Evolutionary conservation across 1,284 basidiomycete species (phyloP).

Genomic region (Inonotus hispidus): DNA sequence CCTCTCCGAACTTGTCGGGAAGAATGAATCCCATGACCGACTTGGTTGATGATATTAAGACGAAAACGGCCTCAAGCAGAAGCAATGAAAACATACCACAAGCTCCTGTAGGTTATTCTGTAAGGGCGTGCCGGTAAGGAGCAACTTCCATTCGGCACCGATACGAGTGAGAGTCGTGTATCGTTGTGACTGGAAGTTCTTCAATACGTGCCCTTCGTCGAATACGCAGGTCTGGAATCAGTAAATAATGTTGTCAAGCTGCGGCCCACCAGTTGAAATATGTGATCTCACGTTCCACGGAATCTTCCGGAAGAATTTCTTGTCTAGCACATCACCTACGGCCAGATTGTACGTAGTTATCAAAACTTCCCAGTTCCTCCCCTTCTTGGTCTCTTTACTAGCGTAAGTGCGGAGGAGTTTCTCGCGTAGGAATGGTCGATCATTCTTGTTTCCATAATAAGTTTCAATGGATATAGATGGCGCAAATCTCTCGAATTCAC

Average conservation of each 20-base stretch:
- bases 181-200: constrained; percentile 95
- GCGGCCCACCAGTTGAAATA: not conserved
- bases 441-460: constrained; percentile 92
- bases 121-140: constrained; percentile 94
- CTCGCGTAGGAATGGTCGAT: constrained; percentile 74
- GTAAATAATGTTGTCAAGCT: constrained; percentile 6
- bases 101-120: constrained; percentile 93
- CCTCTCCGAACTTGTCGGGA: constrained; percentile 81
- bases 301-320: constrained; percentile 87
- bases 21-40: constrained; percentile 98
- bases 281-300: constrained; percentile 77
- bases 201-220: constrained; percentile 94
- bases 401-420: constrained; percentile 58
- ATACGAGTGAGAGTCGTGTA: constrained; percentile 88
- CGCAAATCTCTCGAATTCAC: constrained; percentile 91
- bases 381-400: constrained; percentile 34
- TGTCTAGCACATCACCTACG: constrained; percentile 80
- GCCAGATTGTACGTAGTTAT: constrained; percentile 97
- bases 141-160: constrained; percentile 82
- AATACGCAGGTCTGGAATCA: constrained; percentile 77
- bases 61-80: constrained; percentile 11
- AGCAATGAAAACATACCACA: constrained; percentile 57
- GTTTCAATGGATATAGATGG: constrained; percentile 83
- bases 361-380: constrained; percentile 83
- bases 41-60: constrained; percentile 34